A percentile compares a stretch with the other conserved stretches of the same genome.
Conservation (phyloP, 108 stramenopile genomes). For the Cyclostephanos invisitatus region DNA sequence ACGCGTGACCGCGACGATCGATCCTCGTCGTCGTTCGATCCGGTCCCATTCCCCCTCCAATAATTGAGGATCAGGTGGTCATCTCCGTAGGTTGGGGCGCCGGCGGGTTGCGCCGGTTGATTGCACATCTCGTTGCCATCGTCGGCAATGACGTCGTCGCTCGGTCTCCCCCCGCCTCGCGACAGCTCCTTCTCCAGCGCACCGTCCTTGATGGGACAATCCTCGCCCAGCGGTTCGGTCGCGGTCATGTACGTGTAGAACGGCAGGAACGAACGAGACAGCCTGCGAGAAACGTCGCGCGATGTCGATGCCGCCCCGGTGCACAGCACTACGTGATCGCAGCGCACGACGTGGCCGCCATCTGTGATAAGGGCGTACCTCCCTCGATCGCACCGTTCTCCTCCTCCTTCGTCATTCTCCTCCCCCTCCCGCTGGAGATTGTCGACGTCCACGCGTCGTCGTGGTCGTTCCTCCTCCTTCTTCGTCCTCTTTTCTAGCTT, state of each 20-base stretch:
- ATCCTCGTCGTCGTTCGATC: constrained; percentile 1
- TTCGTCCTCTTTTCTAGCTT: constrained; percentile 18
- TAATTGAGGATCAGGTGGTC: constrained; percentile 46
- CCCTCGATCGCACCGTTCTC: neutral
- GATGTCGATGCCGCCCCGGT: constrained; percentile 28
- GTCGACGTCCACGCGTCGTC: too few relatives aligned
- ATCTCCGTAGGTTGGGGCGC: constrained; percentile 37
- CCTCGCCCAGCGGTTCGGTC: constrained; percentile 25
- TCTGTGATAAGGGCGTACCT: constrained; percentile 29
- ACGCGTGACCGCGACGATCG: constrained; percentile 11
- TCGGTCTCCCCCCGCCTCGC: neutral
- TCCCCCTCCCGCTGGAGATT: neutral
- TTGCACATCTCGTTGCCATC: too few relatives aligned
- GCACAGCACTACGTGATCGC: constrained; percentile 48
- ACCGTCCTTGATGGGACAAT: constrained; percentile 26
- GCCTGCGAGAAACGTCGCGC: constrained; percentile 7
- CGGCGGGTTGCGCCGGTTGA: neutral
- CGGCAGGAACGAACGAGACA: constrained; percentile 34
- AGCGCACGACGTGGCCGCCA: constrained; percentile 17
- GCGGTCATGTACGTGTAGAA: constrained; percentile 48
- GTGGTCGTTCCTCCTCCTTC: neutral
- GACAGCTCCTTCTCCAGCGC: constrained; percentile 2
- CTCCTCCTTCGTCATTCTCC: neutral
- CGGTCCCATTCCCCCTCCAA: constrained; percentile 25
- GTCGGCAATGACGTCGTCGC: neutral